These are phyloP conservation scores for Eutrema japonicum DNA, from an alignment of 345 rosid species.

Conservation along the genomic window DNA sequence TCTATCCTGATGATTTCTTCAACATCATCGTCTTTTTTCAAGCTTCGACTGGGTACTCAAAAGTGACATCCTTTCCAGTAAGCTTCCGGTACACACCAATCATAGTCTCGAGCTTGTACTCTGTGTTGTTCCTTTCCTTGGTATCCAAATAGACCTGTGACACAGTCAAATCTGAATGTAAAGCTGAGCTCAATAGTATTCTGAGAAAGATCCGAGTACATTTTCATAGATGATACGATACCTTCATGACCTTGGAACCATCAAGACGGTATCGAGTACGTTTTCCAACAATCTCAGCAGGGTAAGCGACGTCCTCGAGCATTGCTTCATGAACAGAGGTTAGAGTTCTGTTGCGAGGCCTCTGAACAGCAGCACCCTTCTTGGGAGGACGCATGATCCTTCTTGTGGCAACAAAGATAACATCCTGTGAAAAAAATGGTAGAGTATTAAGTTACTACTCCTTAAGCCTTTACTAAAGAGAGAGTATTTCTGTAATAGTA, in stretches of 20 bases:
- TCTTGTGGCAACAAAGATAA: slow-evolving; percentile 69
- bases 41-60: slow-evolving; percentile 76
- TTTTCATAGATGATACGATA: slow-evolving; percentile 2
- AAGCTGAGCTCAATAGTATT: neutral
- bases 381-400: slow-evolving; percentile 89
- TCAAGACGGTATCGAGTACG: slow-evolving; percentile 74
- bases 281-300: slow-evolving; percentile 94
- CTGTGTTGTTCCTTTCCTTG: slow-evolving; percentile 79
- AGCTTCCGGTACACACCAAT: slow-evolving; percentile 87
- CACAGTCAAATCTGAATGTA: neutral
- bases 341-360: slow-evolving; percentile 80
- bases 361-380: slow-evolving; percentile 90
- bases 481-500: neutral
- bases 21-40: slow-evolving; percentile 40
- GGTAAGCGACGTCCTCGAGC: slow-evolving; percentile 80
- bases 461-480: neutral
- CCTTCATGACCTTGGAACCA: slow-evolving; percentile 87
- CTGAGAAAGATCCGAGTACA: neutral
- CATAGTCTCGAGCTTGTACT: slow-evolving; percentile 77
- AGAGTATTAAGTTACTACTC: neutral
- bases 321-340: slow-evolving; percentile 84
- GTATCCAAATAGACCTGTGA: slow-evolving; percentile 76
- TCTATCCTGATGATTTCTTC: slow-evolving; percentile 37
- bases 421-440: slow-evolving; percentile 56
- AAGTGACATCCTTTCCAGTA: slow-evolving; percentile 81